Percentiles rank a stretch among this genome's conserved stretches.
Evolutionary conservation across 257 asterid genomes (phyloP).

Genomic region (Petrea volubilis): DNA sequence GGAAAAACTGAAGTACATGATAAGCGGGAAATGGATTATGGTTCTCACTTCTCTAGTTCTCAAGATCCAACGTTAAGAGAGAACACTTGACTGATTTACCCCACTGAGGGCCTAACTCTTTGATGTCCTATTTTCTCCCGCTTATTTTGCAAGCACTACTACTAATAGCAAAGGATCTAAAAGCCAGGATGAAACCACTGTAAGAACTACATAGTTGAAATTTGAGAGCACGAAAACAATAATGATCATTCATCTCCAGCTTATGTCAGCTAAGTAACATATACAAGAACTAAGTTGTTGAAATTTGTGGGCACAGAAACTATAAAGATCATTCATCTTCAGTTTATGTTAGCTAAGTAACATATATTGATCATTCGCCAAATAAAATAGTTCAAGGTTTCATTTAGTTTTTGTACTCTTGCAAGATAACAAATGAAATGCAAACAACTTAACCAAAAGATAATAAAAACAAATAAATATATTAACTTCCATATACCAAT

Average conservation of each 20-base stretch:
- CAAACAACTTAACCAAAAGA: neutral
- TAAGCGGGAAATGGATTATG: neutral
- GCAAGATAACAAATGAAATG: neutral
- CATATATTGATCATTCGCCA: neutral
- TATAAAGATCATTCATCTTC: neutral
- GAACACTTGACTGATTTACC: conserved; percentile 5
- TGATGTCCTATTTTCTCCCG: neutral
- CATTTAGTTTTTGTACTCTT: neutral
- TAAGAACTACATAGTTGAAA: neutral
- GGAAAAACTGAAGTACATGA: neutral
- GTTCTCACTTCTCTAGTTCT: conserved; percentile 16
- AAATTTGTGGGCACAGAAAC: too few relatives aligned
- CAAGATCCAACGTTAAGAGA: neutral
- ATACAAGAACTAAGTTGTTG: neutral
- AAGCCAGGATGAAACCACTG: neutral
- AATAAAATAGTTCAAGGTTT: neutral
- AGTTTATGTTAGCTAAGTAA: conserved; percentile 7
- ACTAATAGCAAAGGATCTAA: neutral
- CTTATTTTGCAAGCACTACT: neutral
- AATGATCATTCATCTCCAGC: neutral
- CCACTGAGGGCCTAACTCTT: neutral
- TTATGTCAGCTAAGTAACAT: too few relatives aligned
- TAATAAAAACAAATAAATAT: neutral
- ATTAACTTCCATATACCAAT: neutral
- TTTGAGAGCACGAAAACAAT: neutral